A percentile compares a stretch with the other conserved stretches of the same genome.
Conservation (phyloP, 345 rosid species). For the Euphorbia lathyris region DNA sequence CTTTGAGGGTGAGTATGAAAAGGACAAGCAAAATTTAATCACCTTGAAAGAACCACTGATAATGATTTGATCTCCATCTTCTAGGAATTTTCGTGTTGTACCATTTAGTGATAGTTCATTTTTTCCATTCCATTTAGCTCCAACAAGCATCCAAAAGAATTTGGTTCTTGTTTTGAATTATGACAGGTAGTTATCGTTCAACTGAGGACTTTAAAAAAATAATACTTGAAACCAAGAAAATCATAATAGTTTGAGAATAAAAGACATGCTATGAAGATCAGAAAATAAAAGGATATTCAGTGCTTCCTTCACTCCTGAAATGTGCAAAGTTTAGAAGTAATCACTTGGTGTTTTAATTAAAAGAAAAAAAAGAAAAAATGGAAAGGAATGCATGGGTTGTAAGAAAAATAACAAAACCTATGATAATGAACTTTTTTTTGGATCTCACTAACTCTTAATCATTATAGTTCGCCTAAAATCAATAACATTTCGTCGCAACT, state of each 20-base stretch:
- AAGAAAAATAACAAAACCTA: too few relatives aligned
- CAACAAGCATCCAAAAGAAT: conserved; percentile 81
- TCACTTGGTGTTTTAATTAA: too few relatives aligned
- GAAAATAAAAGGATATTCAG: neutral
- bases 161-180: conserved; percentile 63
- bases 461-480: too few relatives aligned
- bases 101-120: conserved; percentile 66
- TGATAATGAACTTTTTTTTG: too few relatives aligned
- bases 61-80: conserved; percentile 93
- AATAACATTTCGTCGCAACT: too few relatives aligned
- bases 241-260: neutral
- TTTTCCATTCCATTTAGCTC: conserved; percentile 92
- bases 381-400: too few relatives aligned
- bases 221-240: neutral
- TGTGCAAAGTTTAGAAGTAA: too few relatives aligned
- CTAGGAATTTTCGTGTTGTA: conserved; percentile 60
- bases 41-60: conserved; percentile 81
- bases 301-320: too few relatives aligned
- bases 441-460: too few relatives aligned
- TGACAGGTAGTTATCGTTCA: conserved; percentile 10
- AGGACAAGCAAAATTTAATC: conserved; percentile 3
- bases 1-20: neutral
- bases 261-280: neutral
- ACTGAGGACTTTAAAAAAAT: too few relatives aligned
- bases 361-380: too few relatives aligned